Percentiles rank a stretch among this genome's conserved stretches.
Conservation (phyloP, 163 green algal species). For the Scenedesmus sp. region DNA sequence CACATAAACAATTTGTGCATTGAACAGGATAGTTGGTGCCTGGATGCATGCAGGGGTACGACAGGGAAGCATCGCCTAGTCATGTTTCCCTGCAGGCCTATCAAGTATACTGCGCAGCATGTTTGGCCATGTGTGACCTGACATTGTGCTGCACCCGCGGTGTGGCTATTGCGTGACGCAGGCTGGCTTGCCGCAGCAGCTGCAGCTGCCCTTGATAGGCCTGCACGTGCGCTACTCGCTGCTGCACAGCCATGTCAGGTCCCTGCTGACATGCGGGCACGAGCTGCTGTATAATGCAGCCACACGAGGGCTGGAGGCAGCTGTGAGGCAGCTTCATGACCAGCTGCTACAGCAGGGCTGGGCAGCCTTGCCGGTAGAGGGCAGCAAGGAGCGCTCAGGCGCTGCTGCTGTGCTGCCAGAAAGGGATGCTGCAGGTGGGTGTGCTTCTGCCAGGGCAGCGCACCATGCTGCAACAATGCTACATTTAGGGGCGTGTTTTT, state of each 20-base stretch:
- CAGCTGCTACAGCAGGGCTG: background rate
- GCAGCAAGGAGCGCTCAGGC: background rate
- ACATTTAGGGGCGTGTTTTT: no score
- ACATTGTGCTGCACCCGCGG: no score
- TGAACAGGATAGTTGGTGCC: background rate
- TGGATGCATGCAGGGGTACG: background rate
- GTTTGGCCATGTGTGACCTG: no score
- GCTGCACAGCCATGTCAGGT: background rate
- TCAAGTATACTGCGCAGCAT: no score
- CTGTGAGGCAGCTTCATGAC: background rate
- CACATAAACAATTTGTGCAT: background rate
- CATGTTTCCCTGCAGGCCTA: no score
- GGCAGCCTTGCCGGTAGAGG: background rate
- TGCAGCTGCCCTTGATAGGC: conserved; percentile 2
- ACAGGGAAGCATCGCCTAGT: no score
- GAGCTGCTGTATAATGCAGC: background rate
- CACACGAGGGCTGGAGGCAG: background rate
- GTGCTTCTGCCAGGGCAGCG: background rate
- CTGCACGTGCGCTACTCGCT: conserved; percentile 14
- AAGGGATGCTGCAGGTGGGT: background rate
- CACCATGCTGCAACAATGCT: background rate
- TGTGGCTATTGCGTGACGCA: background rate
- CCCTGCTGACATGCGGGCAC: background rate
- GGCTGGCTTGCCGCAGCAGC: background rate
- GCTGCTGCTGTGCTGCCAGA: background rate